These are phyloP conservation scores for Cornus suecica DNA, from an alignment of 148 eudicot genomes.

Conservation along the genomic window DNA sequence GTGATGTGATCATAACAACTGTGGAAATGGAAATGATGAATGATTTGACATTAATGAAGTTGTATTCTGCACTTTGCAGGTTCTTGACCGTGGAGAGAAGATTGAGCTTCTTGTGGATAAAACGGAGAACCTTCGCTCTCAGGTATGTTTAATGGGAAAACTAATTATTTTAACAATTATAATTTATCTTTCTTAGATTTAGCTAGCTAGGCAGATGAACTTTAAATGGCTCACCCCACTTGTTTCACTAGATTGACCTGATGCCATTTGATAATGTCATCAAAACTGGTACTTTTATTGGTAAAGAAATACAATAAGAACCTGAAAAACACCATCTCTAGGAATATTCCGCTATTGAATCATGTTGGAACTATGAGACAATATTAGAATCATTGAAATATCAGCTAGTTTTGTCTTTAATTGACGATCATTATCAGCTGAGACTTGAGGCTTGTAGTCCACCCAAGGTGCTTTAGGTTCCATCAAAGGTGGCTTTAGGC, in stretches of 20 bases:
- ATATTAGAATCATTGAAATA: too few species aligned
- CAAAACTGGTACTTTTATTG: not conserved
- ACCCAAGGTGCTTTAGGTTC: not conserved
- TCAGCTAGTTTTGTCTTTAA: not conserved
- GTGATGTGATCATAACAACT: not conserved
- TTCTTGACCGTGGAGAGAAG: constrained; percentile 91
- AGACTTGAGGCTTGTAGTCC: not conserved
- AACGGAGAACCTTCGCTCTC: constrained; percentile 80
- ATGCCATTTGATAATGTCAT: not conserved
- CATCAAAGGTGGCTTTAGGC: too few species aligned
- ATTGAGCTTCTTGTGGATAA: constrained; percentile 83
- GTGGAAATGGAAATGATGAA: not conserved
- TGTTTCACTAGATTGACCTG: not conserved
- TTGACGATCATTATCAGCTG: not conserved
- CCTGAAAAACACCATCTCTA: too few species aligned
- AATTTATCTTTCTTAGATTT: not conserved
- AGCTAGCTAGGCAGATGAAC: too few species aligned
- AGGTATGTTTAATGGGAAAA: constrained; percentile 41
- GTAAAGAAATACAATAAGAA: too few species aligned
- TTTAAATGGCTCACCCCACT: not conserved
- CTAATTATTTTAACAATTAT: too few species aligned
- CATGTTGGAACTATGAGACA: not conserved
- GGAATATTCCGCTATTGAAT: too few species aligned
- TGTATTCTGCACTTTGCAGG: constrained; percentile 33
- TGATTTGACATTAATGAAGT: not conserved